Conservation (phyloP, 2,329 filamentous ascomycete genomes). For the Thelonectria rubi region DNA sequence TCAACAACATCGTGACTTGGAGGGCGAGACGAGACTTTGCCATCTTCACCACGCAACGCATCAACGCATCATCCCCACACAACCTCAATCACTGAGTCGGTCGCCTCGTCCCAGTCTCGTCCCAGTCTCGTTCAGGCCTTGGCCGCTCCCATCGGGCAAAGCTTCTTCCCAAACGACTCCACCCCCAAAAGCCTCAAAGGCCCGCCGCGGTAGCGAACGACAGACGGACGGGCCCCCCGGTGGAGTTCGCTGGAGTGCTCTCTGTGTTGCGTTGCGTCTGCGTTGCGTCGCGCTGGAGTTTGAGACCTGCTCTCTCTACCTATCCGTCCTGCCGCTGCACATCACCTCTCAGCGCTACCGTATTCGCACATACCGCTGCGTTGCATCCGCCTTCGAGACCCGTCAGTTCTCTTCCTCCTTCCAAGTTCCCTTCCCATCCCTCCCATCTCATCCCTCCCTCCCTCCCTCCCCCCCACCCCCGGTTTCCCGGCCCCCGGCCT, state of each 20-base stretch:
- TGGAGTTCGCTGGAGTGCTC: slow-evolving; percentile 1
- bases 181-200: slow-evolving; percentile 27
- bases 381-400: slow-evolving; percentile 36
- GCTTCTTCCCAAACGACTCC: slow-evolving; percentile 33
- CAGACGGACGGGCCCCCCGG: slow-evolving; percentile 11
- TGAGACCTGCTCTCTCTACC: slow-evolving; percentile 14
- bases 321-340: not conserved
- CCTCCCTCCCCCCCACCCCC: slow-evolving; percentile 35
- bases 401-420: slow-evolving; percentile 37
- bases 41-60: too few relatives aligned
- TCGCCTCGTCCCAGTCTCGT: slow-evolving; percentile 2
- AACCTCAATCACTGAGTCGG: not conserved
- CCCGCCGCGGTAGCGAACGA: slow-evolving; percentile 21
- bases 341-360: not conserved
- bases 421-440: slow-evolving; percentile 4
- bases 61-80: too few relatives aligned
- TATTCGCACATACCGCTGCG: slow-evolving; percentile 7
- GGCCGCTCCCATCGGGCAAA: slow-evolving; percentile 35
- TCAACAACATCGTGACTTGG: too few relatives aligned
- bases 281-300: slow-evolving; percentile 18
- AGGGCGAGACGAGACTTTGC: too few relatives aligned
- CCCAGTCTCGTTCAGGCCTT: slow-evolving; percentile 19
- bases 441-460: too few relatives aligned
- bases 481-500: slow-evolving; percentile 40
- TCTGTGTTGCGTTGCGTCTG: slow-evolving; percentile 7